These are phyloP conservation scores for Sanghuangporus sanghuang DNA, from an alignment of 1,284 basidiomycete genomes.

Conservation along the genomic window DNA sequence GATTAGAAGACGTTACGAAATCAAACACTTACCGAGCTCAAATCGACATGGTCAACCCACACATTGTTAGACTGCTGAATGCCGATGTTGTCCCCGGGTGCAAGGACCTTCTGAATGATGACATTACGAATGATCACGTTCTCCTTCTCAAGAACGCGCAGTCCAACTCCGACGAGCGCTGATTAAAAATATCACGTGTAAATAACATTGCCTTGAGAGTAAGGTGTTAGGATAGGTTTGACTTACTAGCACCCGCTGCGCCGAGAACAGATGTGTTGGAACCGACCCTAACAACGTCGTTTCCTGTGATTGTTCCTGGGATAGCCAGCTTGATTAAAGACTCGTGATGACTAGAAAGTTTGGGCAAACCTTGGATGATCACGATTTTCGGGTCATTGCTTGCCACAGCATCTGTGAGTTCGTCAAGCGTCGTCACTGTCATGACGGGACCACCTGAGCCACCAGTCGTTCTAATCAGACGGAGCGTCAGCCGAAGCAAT, in stretches of 20 bases:
- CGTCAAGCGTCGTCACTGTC: slow-evolving; percentile 38
- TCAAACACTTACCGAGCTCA: slow-evolving; percentile 20
- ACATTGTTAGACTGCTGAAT: slow-evolving; percentile 40
- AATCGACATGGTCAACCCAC: slow-evolving; percentile 43
- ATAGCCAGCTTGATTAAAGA: not conserved
- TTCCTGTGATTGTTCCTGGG: slow-evolving; percentile 37
- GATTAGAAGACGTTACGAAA: not conserved
- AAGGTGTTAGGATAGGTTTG: not conserved
- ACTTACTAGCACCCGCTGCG: slow-evolving; percentile 26
- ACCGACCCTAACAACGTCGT: slow-evolving; percentile 36
- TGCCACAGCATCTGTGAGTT: slow-evolving; percentile 37
- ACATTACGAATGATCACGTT: slow-evolving; percentile 48
- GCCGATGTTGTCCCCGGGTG: slow-evolving; percentile 41
- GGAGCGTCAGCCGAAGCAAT: not conserved
- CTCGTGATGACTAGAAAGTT: not conserved
- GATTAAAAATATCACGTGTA: not conserved
- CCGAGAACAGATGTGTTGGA: slow-evolving; percentile 41
- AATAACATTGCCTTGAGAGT: slow-evolving; percentile 9
- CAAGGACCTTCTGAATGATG: slow-evolving; percentile 44
- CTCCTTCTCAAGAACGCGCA: slow-evolving; percentile 35
- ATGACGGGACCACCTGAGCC: slow-evolving; percentile 39
- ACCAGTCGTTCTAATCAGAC: slow-evolving; percentile 33
- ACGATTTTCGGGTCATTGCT: slow-evolving; percentile 41
- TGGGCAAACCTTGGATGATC: slow-evolving; percentile 33
- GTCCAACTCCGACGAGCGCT: slow-evolving; percentile 36